These are phyloP conservation scores for Wickerhamomyces xylosicus DNA, from an alignment of 805 yeast genomes.

Conservation along the genomic window DNA sequence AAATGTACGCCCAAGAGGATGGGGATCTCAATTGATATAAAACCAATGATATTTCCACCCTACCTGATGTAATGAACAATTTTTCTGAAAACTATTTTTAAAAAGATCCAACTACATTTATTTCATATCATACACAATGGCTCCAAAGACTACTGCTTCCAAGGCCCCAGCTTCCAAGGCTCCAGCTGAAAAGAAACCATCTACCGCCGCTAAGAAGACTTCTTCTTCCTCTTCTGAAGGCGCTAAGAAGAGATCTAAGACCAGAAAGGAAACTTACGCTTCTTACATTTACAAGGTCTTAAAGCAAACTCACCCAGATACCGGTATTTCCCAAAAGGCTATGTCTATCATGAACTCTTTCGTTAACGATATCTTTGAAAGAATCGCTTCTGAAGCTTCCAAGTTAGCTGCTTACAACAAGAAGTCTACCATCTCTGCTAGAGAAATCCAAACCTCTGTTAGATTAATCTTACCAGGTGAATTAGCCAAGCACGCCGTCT, in stretches of 20 bases:
- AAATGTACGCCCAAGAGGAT: no score
- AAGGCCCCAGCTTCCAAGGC: slow-evolving; percentile 71
- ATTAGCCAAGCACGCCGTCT: slow-evolving; percentile 96
- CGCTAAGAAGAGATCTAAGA: slow-evolving; percentile 87
- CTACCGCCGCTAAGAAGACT: slow-evolving; percentile 50
- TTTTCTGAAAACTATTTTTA: no score
- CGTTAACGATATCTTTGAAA: slow-evolving; percentile 96
- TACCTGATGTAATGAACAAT: no score
- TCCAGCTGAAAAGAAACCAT: slow-evolving; percentile 87
- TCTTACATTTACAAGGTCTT: slow-evolving; percentile 97
- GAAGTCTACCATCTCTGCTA: slow-evolving; percentile 95
- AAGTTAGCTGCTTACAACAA: slow-evolving; percentile 98
- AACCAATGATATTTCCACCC: background rate
- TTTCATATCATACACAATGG: slow-evolving; percentile 34
- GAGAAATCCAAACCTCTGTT: slow-evolving; percentile 98
- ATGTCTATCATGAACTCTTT: slow-evolving; percentile 98
- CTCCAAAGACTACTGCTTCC: slow-evolving; percentile 62
- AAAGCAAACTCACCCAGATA: slow-evolving; percentile 98
- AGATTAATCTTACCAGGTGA: slow-evolving; percentile 98
- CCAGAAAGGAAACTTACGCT: slow-evolving; percentile 97
- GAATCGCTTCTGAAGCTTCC: slow-evolving; percentile 97
- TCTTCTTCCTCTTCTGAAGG: slow-evolving; percentile 74
- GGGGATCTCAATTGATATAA: no score
- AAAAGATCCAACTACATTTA: background rate
- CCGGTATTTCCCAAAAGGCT: slow-evolving; percentile 98